These are phyloP conservation scores for Pleurotus ostreatus DNA, from an alignment of 768 basidiomycete genomes.

Conservation along the genomic window DNA sequence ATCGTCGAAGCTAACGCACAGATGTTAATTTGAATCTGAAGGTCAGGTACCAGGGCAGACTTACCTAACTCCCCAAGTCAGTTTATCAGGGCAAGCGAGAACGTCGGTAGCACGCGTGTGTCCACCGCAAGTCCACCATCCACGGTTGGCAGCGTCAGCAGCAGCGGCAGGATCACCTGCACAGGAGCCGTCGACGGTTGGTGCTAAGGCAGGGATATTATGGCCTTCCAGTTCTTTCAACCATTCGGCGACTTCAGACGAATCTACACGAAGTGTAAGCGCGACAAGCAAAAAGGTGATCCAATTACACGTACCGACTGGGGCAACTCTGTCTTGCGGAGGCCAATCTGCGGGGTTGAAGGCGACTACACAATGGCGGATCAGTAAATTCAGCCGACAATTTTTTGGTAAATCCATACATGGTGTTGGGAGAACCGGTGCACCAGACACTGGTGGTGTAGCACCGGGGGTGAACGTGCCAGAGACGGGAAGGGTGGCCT, in stretches of 20 bases:
- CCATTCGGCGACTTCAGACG: slow-evolving; percentile 67
- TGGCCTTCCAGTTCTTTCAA: slow-evolving; percentile 70
- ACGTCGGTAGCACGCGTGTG: slow-evolving; percentile 60
- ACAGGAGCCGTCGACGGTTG: slow-evolving; percentile 71
- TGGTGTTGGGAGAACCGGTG: slow-evolving; percentile 59
- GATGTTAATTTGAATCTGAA: slow-evolving; percentile 1
- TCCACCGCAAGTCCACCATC: slow-evolving; percentile 93
- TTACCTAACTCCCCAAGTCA: slow-evolving; percentile 73
- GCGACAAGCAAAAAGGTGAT: background rate
- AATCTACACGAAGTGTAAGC: slow-evolving; percentile 29
- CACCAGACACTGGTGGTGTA: slow-evolving; percentile 59
- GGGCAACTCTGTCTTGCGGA: slow-evolving; percentile 52
- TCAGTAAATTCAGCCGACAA: too few species aligned
- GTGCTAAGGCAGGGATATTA: slow-evolving; percentile 60
- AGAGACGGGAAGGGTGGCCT: slow-evolving; percentile 42
- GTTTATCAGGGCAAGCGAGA: slow-evolving; percentile 59
- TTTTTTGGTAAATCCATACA: too few species aligned
- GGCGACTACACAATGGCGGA: slow-evolving; percentile 30
- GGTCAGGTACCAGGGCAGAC: slow-evolving; percentile 2
- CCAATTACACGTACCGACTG: slow-evolving; percentile 42
- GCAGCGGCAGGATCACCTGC: slow-evolving; percentile 51
- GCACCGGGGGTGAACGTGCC: slow-evolving; percentile 58
- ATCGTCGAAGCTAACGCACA: slow-evolving; percentile 66
- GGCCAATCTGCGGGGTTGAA: slow-evolving; percentile 56
- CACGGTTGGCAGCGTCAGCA: slow-evolving; percentile 53